phyloP scores from a whole-genome alignment of 306 rosid species.

The Pueraria montana region DNA sequence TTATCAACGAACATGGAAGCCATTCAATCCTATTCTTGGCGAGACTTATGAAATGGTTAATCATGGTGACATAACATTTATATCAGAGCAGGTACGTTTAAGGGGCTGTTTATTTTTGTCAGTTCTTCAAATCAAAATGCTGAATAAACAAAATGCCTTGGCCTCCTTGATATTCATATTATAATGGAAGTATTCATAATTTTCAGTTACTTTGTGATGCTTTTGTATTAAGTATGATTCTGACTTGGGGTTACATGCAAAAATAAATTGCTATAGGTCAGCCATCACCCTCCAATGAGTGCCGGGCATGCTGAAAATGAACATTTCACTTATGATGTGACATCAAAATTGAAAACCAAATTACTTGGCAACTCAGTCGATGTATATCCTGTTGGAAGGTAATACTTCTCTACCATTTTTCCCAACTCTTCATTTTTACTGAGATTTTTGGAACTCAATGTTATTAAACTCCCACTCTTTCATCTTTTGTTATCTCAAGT shows the following conservation, averaged over 20 bases:
- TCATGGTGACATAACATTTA: constrained; percentile 79
- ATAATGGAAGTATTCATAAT: constrained; percentile 20
- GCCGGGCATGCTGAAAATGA: constrained; percentile 98
- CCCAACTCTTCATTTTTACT: constrained; percentile 1
- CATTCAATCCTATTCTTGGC: constrained; percentile 99
- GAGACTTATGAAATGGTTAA: constrained; percentile 94
- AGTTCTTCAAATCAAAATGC: constrained; percentile 35
- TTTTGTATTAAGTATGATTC: constrained; percentile 21
- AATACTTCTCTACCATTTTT: constrained; percentile 36
- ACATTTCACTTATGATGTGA: constrained; percentile 85
- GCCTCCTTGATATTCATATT: not conserved
- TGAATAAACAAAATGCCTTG: constrained; percentile 6
- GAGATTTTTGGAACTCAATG: constrained; percentile 27
- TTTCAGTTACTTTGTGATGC: constrained; percentile 25
- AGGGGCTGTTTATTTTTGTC: constrained; percentile 9
- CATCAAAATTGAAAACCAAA: constrained; percentile 97
- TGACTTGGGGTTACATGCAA: constrained; percentile 39
- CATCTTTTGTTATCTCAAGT: constrained; percentile 1
- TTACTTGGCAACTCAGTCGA: constrained; percentile 88
- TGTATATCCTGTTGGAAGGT: constrained; percentile 96
- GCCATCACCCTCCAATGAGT: constrained; percentile 99
- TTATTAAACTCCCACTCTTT: not conserved
- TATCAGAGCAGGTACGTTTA: constrained; percentile 85
- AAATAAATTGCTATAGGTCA: constrained; percentile 65
- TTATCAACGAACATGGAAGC: constrained; percentile 95